Evolutionary conservation across 345 rosid genomes (phyloP).

Genomic region (Brassica incana): DNA sequence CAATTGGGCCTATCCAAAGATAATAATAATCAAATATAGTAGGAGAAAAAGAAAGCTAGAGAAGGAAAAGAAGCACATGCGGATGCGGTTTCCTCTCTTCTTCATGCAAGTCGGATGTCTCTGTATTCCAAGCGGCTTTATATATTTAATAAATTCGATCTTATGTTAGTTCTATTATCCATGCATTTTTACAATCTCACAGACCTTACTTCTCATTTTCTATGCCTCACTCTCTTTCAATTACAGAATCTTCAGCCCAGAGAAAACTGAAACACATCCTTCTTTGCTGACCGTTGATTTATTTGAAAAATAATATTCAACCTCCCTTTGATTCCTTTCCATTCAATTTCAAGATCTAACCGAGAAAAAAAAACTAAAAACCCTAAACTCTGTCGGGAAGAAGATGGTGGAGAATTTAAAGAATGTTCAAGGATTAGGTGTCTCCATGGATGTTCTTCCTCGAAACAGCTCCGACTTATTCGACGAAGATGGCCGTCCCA

Average conservation of each 20-base stretch:
- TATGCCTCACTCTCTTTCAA: neutral
- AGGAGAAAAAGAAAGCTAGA: neutral
- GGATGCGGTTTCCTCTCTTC: neutral
- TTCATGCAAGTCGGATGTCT: neutral
- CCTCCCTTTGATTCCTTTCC: neutral
- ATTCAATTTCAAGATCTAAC: neutral
- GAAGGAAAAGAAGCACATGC: neutral
- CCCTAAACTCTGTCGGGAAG: neutral
- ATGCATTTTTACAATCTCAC: neutral
- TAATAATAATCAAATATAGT: no score
- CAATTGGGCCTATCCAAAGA: no score
- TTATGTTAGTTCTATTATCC: neutral
- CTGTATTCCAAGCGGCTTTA: neutral
- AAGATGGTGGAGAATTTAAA: constrained; percentile 5
- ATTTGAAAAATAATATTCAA: neutral
- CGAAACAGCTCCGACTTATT: constrained; percentile 16
- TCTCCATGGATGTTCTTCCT: constrained; percentile 30
- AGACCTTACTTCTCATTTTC: neutral
- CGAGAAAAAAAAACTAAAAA: neutral
- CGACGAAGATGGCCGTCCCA: constrained; percentile 41
- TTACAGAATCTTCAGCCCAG: neutral
- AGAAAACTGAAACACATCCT: neutral
- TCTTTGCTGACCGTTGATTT: neutral
- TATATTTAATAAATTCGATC: neutral
- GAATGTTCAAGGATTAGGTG: neutral